These are phyloP conservation scores for Epichloe uncinata DNA, from an alignment of 2,329 filamentous ascomycete species.

Conservation along the genomic window DNA sequence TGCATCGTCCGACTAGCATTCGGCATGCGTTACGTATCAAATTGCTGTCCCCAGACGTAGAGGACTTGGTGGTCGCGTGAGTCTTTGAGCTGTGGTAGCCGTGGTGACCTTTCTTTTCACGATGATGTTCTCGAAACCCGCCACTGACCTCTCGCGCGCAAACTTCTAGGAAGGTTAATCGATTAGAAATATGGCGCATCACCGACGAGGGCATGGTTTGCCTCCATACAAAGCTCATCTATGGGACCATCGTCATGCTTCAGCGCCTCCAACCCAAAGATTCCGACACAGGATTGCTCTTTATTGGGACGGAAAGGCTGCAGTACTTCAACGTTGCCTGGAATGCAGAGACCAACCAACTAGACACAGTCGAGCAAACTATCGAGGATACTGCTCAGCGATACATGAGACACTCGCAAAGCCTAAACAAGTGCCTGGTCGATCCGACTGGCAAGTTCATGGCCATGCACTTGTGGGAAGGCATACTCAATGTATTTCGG, in stretches of 20 bases:
- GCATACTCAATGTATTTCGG: conserved; percentile 41
- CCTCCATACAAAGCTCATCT: conserved; percentile 56
- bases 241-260: conserved; percentile 78
- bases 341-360: conserved; percentile 43
- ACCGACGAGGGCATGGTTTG: conserved; percentile 51
- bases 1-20: conserved; percentile 84
- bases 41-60: conserved; percentile 59
- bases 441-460: conserved; percentile 60
- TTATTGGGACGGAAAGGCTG: conserved; percentile 80
- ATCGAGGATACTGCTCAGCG: conserved; percentile 43
- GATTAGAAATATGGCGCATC: conserved; percentile 70
- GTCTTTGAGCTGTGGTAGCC: conserved; percentile 17
- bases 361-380: conserved; percentile 38
- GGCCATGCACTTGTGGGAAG: conserved; percentile 47
- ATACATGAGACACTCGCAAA: conserved; percentile 64
- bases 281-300: conserved; percentile 68
- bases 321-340: conserved; percentile 86
- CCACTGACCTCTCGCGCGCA: conserved; percentile 3
- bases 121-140: neutral
- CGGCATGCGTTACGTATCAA: conserved; percentile 74
- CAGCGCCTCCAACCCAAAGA: conserved; percentile 65
- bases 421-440: conserved; percentile 68
- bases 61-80: conserved; percentile 81
- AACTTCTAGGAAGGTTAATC: conserved; percentile 58
- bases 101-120: neutral